Base-by-base conservation (phyloP, 768 basidiomycete species). In the Tricholoma terreum region DNA sequence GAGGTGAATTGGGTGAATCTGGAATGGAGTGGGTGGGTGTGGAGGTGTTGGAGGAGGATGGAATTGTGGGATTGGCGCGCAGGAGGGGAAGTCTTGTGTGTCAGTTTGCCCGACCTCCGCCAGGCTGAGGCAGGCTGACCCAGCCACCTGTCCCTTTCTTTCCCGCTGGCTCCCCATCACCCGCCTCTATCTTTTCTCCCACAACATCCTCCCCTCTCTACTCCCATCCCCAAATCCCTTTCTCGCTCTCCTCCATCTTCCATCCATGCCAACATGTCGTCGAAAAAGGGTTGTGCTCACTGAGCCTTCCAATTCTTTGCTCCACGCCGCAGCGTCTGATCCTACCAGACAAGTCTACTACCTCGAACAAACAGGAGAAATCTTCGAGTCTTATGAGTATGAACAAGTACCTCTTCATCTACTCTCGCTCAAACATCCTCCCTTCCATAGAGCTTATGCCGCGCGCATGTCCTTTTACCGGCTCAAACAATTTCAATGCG, bases 351-450 rank as follows among this genome's bases (percentile, higher is more conserved):
- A 87, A 63, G 94, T 98, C 72, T 98, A 86, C 77, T 95, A 91
- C 78, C 87, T 98, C 68, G 78, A 86, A 61, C 87, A 93, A 73
- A 98, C 96, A 3, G 96, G 95, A 68, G 96, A 98, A 83, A 91
- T 98, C 74, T 98, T 98, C 71, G 87, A 93, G 62, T 87, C 87
- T 69, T 98, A 97, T 70, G 94, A 97, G 95, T 97, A 68, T 69
- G 91, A 60, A 58, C 61, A 49, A 65, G 67, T 63, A 61, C 64
- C 54, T 68, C 63, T 60, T 65, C 65, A 54, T 49, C 56, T 56
- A 71, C 64, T 40, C 63, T 50, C 46, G 58, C 65, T 65, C 53
- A 64, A 55, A 56, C 56, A 61, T 55, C 50, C 22, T 46, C 59
- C 50, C 52, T 63, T 51, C 49, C 58, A 60, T 67, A 83, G 80